Evolutionary conservation across 176 grass and related monocot genomes (phyloP).

Genomic region (Calamus simplicifolius): DNA sequence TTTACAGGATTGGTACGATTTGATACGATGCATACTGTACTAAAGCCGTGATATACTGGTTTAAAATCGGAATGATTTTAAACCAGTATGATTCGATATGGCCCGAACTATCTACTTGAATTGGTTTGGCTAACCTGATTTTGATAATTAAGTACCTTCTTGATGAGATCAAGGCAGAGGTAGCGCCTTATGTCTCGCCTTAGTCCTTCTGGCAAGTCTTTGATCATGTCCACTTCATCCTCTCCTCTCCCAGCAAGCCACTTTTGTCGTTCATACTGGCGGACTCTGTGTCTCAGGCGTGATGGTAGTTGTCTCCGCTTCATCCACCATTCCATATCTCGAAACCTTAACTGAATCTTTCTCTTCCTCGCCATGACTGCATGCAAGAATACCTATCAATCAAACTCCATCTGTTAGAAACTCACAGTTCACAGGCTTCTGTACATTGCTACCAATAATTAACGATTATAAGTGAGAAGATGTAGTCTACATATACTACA

Average conservation of each 20-base stretch:
- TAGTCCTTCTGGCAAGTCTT: slow-evolving; percentile 77
- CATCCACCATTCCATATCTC: slow-evolving; percentile 99
- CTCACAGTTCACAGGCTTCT: no score
- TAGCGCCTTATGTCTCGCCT: slow-evolving; percentile 84
- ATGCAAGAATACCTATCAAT: slow-evolving; percentile 74
- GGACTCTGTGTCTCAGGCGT: slow-evolving; percentile 71
- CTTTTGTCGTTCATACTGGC: slow-evolving; percentile 63
- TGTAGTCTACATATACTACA: no score
- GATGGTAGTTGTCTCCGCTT: slow-evolving; percentile 74
- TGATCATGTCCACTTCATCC: slow-evolving; percentile 91
- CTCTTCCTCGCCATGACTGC: slow-evolving; percentile 81
- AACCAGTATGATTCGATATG: no score
- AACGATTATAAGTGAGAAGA: no score
- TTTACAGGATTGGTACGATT: no score
- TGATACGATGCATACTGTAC: no score
- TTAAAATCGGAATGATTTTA: no score
- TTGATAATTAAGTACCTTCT: slow-evolving; percentile 32
- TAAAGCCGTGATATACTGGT: no score
- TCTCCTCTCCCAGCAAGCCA: slow-evolving; percentile 85
- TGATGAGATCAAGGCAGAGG: slow-evolving; percentile 82
- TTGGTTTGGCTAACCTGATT: no score
- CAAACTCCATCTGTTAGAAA: neutral
- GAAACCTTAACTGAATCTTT: slow-evolving; percentile 79
- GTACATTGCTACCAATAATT: no score
- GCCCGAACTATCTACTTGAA: neutral